Evolutionary conservation across 2,329 filamentous ascomycete species (phyloP), one percentile per base, ranked within the genome.

Genomic region (Neofusicoccum cordaticola): DNA sequence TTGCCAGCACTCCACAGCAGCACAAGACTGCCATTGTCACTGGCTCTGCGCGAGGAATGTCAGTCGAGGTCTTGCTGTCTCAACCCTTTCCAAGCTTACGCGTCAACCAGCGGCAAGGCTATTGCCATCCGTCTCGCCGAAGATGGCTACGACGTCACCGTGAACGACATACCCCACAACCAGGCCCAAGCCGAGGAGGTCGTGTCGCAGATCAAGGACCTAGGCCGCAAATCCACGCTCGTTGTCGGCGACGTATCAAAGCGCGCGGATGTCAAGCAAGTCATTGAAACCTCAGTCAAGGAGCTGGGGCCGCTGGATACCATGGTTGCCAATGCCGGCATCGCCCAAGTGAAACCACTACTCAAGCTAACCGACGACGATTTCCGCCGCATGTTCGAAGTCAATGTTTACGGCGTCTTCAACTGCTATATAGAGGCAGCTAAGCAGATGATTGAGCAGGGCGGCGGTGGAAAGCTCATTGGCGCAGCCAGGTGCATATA

Each of bases 351-450:
- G 5, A 84, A 85, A 67, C 69, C 79, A 0, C 69, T 86, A 0
- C 79, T 90, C 0, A 84, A 88, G 2, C 69, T 88, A 2, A 84
- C 83, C 0, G 82, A 86, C 56, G 78, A 83, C 2, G 86, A 89
- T 64, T 79, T 88, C 50, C 76, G 81, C 35, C 77, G 79, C 19
- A 86, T 90, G 80, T 86, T 90, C 69, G 80, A 83, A 22, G 82
- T 90, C 64, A 91, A 90, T 67, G 85, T 90, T 27, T 82, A 80
- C 53, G 88, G 88, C 4, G 81, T 88, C 0, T 88, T 86, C 69
- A 86, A 90, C 69, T 90, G 86, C 76, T 88, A 89, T 69, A 80
- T 82, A 5, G 81, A 83, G 2, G 88, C 87, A 0, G 88, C 87
- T 0, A 84, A 82, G 70, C 87, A 90, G 70, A 83, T 90, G 79